Evolutionary conservation across 2,329 filamentous ascomycete genomes (phyloP).

Genomic region (Claviceps capensis): DNA sequence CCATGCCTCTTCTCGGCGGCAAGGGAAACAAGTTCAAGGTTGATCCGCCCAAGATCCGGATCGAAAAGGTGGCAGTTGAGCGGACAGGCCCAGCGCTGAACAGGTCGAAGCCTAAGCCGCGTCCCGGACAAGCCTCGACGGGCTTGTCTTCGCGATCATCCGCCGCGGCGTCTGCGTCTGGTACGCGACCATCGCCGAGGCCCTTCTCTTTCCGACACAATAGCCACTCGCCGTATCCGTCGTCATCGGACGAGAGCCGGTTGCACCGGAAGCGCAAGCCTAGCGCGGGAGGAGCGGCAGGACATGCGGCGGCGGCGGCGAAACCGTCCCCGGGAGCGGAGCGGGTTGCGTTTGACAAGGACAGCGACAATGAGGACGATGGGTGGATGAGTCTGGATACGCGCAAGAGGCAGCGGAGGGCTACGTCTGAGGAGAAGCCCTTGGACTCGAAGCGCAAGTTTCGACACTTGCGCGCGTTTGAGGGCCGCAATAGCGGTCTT

Average conservation of each 20-base stretch:
- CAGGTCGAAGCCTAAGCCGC: conserved; percentile 21
- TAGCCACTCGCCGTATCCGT: conserved; percentile 29
- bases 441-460: conserved; percentile 34
- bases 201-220: conserved; percentile 21
- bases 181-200: conserved; percentile 27
- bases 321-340: conserved; percentile 31
- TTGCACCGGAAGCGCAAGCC: conserved; percentile 36
- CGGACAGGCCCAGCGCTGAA: conserved; percentile 19
- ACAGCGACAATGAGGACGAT: conserved; percentile 37
- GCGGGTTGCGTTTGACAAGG: conserved; percentile 35
- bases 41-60: conserved; percentile 34
- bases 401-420: conserved; percentile 34
- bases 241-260: conserved; percentile 24
- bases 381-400: conserved; percentile 36
- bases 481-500: conserved; percentile 26
- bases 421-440: conserved; percentile 24
- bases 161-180: conserved; percentile 5
- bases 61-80: conserved; percentile 37
- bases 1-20: conserved; percentile 27
- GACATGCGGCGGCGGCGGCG: conserved; percentile 15
- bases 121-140: conserved; percentile 11
- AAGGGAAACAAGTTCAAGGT: conserved; percentile 37
- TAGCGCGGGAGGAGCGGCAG: conserved; percentile 6
- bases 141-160: conserved; percentile 18
- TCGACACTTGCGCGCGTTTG: conserved; percentile 31